Conservation (phyloP, 2,329 filamentous ascomycete species). For the Penicillium frequentans region DNA sequence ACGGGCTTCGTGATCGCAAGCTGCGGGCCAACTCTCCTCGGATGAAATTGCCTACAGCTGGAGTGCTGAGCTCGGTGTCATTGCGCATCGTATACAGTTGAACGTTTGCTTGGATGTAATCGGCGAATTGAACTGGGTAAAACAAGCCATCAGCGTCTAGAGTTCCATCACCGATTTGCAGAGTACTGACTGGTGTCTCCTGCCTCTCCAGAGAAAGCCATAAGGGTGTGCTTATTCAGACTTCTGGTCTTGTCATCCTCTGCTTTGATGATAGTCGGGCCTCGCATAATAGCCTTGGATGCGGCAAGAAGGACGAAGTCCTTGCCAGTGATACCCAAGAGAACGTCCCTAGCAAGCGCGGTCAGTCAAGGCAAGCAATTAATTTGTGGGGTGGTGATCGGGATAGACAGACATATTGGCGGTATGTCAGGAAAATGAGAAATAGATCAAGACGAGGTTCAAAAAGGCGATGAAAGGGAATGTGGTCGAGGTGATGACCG, state of each 20-base stretch:
- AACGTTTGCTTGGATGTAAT: conserved; percentile 98
- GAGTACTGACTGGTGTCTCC: conserved; percentile 77
- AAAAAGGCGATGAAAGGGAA: conserved; percentile 21
- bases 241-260: conserved; percentile 93
- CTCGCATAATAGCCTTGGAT: conserved; percentile 97
- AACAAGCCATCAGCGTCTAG: conserved; percentile 14
- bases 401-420: conserved; percentile 30
- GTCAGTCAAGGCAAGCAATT: conserved; percentile 19
- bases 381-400: conserved; percentile 1
- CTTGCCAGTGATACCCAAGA: conserved; percentile 97
- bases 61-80: conserved; percentile 84
- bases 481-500: conserved; percentile 29
- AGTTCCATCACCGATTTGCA: not conserved
- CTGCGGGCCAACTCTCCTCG: conserved; percentile 89
- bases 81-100: conserved; percentile 99
- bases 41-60: conserved; percentile 88
- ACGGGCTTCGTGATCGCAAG: conserved; percentile 87
- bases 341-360: conserved; percentile 73
- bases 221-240: conserved; percentile 89
- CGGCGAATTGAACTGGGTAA: conserved; percentile 86
- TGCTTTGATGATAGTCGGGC: conserved; percentile 91
- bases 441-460: conserved; percentile 20
- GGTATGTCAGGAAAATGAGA: conserved; percentile 18
- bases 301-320: conserved; percentile 98
- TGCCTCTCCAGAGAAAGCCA: conserved; percentile 94